These are phyloP conservation scores for Blastomyces silverae DNA, from an alignment of 2,329 filamentous ascomycete genomes.

Conservation along the genomic window DNA sequence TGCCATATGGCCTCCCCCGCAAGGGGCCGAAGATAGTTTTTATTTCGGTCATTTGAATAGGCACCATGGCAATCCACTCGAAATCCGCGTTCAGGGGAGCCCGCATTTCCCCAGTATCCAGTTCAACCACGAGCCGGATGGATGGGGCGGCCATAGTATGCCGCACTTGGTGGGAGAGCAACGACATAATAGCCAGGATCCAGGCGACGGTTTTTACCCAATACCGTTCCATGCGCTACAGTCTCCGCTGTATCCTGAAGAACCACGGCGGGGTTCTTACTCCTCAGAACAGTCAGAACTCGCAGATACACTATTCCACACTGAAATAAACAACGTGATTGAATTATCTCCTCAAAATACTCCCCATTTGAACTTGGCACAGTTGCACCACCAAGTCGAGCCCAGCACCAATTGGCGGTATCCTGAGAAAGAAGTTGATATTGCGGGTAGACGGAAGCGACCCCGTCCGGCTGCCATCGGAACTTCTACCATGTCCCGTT, in stretches of 20 bases:
- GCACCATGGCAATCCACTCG: background rate
- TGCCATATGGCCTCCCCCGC: background rate
- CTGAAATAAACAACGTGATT: constrained; percentile 10
- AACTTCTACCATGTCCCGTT: constrained; percentile 36
- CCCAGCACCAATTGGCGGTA: constrained; percentile 30
- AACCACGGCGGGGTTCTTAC: constrained; percentile 29
- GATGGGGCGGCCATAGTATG: constrained; percentile 15
- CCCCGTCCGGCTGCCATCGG: constrained; percentile 44
- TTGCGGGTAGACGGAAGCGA: constrained; percentile 43
- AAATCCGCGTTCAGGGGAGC: constrained; percentile 1
- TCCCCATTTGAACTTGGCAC: constrained; percentile 16
- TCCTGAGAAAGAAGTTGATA: constrained; percentile 39
- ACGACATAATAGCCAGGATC: background rate
- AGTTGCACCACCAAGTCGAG: constrained; percentile 27
- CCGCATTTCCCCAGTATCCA: constrained; percentile 1
- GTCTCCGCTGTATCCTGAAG: constrained; percentile 27
- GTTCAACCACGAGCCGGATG: constrained; percentile 9
- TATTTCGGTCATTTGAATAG: constrained; percentile 1
- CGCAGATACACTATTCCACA: constrained; percentile 1
- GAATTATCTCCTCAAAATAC: constrained; percentile 18
- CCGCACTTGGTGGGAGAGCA: constrained; percentile 5
- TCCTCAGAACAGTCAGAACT: constrained; percentile 30
- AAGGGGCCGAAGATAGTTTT: background rate
- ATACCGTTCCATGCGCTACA: constrained; percentile 32
- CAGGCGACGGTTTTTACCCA: constrained; percentile 26